phyloP scores from a whole-genome alignment of 2,329 filamentous ascomycete genomes.

The Arthroderma sp. region DNA sequence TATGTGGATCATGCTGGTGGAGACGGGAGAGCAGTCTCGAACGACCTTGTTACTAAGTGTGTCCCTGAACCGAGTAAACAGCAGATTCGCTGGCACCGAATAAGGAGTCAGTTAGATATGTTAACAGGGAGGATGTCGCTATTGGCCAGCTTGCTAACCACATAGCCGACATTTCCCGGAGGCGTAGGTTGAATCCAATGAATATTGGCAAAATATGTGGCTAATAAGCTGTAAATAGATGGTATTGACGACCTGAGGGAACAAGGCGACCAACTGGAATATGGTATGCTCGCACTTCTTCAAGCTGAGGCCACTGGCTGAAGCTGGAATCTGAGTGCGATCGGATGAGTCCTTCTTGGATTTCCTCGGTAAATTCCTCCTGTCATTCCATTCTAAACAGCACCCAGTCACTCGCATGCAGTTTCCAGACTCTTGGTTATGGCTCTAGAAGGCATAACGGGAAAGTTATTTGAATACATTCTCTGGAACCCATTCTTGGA shows the following conservation, averaged over 20 bases:
- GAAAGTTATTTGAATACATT: conserved; percentile 19
- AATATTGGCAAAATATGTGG: background rate
- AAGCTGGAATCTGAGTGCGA: background rate
- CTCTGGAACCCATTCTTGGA: conserved; percentile 21
- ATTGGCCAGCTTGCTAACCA: conserved; percentile 34
- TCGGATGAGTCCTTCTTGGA: conserved; percentile 10
- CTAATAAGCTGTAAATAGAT: conserved; percentile 1
- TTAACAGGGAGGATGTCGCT: conserved; percentile 36
- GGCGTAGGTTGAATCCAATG: conserved; percentile 17
- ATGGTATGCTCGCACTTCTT: conserved; percentile 1
- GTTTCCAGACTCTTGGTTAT: conserved; percentile 26
- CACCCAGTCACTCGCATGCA: conserved; percentile 28
- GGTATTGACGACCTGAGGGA: background rate
- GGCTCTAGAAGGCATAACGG: conserved; percentile 23
- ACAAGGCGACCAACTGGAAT: conserved; percentile 1
- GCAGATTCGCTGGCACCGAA: no score
- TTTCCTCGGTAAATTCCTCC: conserved; percentile 19
- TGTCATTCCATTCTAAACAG: conserved; percentile 20
- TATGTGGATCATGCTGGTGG: conserved; percentile 18
- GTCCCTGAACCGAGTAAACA: no score
- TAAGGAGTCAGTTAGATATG: background rate
- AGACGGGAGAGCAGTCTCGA: no score
- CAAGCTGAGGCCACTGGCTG: conserved; percentile 13
- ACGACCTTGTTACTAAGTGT: no score
- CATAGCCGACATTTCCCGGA: conserved; percentile 31